Evolutionary conservation across 352 stramenopile species (phyloP).

Genomic region (Pythium rishiriense): DNA sequence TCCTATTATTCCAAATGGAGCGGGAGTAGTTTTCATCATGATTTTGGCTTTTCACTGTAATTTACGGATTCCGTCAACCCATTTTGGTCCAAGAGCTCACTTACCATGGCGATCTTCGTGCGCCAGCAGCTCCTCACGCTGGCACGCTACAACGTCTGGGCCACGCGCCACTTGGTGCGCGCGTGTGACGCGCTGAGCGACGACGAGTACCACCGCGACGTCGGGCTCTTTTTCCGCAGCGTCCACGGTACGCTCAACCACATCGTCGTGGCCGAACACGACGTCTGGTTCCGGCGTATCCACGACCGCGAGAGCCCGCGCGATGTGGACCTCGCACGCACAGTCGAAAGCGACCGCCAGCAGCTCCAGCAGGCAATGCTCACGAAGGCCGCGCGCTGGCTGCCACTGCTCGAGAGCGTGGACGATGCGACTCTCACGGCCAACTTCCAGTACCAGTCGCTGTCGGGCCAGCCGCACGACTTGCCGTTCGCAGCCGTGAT

Average conservation of each 20-base stretch:
- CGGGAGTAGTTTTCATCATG: too few species aligned
- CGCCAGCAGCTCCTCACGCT: slow-evolving; percentile 26
- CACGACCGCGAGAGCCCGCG: slow-evolving; percentile 18
- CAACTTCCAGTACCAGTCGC: slow-evolving; percentile 18
- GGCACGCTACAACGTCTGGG: slow-evolving; percentile 27
- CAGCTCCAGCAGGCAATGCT: slow-evolving; percentile 12
- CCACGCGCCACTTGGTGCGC: slow-evolving; percentile 14
- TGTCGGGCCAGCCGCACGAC: not conserved
- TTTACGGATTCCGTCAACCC: not conserved
- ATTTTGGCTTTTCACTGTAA: not conserved
- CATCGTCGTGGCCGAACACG: slow-evolving; percentile 25
- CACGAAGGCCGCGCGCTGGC: slow-evolving; percentile 18
- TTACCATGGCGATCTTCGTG: slow-evolving; percentile 20
- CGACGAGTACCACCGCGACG: slow-evolving; percentile 27
- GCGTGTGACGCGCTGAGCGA: slow-evolving; percentile 18
- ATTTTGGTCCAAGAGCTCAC: not conserved
- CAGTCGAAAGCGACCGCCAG: slow-evolving; percentile 10
- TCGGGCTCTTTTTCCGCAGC: slow-evolving; percentile 29
- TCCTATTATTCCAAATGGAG: not conserved
- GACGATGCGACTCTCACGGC: slow-evolving; percentile 13
- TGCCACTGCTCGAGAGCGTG: slow-evolving; percentile 20
- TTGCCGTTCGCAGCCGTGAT: slow-evolving; percentile 13
- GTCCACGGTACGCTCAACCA: slow-evolving; percentile 30
- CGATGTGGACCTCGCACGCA: slow-evolving; percentile 7
- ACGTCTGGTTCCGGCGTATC: slow-evolving; percentile 28